Conservation (phyloP, 441 rosid genomes). For the Capsella rubella region DNA sequence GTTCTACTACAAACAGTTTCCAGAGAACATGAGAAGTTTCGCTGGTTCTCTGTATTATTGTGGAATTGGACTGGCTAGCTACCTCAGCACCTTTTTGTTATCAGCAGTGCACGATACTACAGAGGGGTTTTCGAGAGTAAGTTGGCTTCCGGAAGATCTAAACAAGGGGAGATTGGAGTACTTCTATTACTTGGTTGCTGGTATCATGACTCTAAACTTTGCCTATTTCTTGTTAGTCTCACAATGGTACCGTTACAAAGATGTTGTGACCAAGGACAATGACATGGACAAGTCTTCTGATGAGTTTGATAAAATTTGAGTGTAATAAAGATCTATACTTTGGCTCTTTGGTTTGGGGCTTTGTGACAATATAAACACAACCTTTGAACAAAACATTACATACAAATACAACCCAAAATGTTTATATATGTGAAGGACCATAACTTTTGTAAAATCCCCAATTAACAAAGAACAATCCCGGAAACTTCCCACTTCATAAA, state of each 20-base stretch:
- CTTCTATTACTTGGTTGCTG: constrained; percentile 63
- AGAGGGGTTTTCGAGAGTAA: constrained; percentile 39
- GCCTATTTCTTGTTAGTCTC: constrained; percentile 59
- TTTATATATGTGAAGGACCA: constrained; percentile 24
- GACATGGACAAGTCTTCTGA: constrained; percentile 40
- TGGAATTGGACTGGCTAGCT: constrained; percentile 57
- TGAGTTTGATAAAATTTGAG: constrained; percentile 36
- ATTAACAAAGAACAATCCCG: constrained; percentile 21
- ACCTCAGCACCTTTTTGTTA: constrained; percentile 55
- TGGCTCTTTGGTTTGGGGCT: constrained; percentile 20
- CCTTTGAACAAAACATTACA: constrained; percentile 35
- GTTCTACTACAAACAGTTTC: constrained; percentile 74
- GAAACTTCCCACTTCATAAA: constrained; percentile 16
- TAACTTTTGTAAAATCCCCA: constrained; percentile 33
- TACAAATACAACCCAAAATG: constrained; percentile 31
- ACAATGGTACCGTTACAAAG: constrained; percentile 71
- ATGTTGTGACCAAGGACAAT: constrained; percentile 31
- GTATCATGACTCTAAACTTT: constrained; percentile 50
- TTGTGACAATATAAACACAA: constrained; percentile 26
- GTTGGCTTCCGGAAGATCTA: constrained; percentile 70
- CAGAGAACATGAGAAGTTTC: constrained; percentile 73
- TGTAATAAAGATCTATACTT: constrained; percentile 34
- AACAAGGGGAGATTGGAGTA: constrained; percentile 65
- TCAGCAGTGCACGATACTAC: constrained; percentile 57
- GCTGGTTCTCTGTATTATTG: constrained; percentile 60